Percentiles rank a stretch among this genome's conserved stretches.
These are phyloP conservation scores for Farysia itapuensis DNA, from an alignment of 1,284 basidiomycete species.

Conservation along the genomic window DNA sequence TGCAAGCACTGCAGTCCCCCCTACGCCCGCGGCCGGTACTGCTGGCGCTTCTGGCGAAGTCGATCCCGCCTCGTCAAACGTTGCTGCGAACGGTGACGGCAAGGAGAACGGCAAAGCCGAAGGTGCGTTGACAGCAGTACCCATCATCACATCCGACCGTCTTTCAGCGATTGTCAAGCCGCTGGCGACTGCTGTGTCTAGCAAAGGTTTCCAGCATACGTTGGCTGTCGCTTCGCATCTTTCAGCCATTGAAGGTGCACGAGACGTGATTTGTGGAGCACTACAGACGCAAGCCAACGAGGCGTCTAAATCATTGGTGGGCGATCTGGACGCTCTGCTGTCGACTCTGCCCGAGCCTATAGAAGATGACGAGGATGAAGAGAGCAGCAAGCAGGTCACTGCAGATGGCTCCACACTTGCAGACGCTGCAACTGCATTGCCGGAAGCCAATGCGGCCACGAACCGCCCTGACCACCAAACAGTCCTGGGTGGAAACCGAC, in stretches of 20 bases:
- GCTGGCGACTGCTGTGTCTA: constrained; percentile 49
- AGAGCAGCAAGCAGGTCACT: constrained; percentile 12
- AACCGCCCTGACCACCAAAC: constrained; percentile 24
- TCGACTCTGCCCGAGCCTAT: constrained; percentile 39
- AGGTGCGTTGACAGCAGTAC: constrained; percentile 7
- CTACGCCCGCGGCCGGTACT: neutral
- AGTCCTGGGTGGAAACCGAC: constrained; percentile 19
- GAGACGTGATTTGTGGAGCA: constrained; percentile 47
- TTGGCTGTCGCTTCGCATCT: constrained; percentile 54
- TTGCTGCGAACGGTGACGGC: neutral
- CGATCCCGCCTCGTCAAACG: neutral
- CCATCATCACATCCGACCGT: constrained; percentile 43
- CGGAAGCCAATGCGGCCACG: neutral
- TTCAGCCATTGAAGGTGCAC: constrained; percentile 42
- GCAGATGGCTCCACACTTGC: constrained; percentile 7
- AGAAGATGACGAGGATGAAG: constrained; percentile 32
- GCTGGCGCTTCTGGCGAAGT: neutral
- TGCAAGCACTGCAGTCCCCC: neutral
- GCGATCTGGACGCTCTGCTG: constrained; percentile 48
- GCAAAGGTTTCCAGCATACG: constrained; percentile 59
- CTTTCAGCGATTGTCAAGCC: constrained; percentile 53
- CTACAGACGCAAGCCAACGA: constrained; percentile 47
- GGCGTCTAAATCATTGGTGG: constrained; percentile 40
- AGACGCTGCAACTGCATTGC: constrained; percentile 7
- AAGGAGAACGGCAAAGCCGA: constrained; percentile 1